These are phyloP conservation scores for Pelargonium citronellum DNA, from an alignment of 441 rosid genomes.

Conservation along the genomic window DNA sequence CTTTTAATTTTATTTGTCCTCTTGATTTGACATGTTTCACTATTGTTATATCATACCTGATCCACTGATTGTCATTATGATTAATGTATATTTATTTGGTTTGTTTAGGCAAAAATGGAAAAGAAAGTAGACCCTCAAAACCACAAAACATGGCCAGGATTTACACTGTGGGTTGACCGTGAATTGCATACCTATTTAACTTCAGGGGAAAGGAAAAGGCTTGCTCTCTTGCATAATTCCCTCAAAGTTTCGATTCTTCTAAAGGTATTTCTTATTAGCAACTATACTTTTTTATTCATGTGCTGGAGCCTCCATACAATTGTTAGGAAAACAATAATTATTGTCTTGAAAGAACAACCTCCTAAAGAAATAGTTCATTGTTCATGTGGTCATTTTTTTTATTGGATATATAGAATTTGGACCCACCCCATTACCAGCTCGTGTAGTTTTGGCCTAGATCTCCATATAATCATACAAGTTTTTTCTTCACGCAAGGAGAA, in stretches of 20 bases:
- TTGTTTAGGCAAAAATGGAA: slow-evolving; percentile 55
- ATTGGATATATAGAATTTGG: no score
- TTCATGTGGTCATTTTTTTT: no score
- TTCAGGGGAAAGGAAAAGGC: slow-evolving; percentile 68
- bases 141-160: slow-evolving; percentile 83
- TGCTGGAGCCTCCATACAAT: slow-evolving; percentile 4
- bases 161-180: slow-evolving; percentile 70
- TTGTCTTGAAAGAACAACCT: background rate
- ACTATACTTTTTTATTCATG: background rate
- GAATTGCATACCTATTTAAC: slow-evolving; percentile 81
- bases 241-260: slow-evolving; percentile 88
- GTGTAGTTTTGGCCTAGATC: no score
- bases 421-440: no score
- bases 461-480: no score
- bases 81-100: background rate
- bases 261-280: slow-evolving; percentile 43
- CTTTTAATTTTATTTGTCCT: background rate
- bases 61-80: background rate
- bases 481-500: no score
- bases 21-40: background rate
- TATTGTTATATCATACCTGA: background rate
- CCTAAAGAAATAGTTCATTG: no score
- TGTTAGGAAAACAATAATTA: background rate
- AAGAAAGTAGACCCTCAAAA: slow-evolving; percentile 56
- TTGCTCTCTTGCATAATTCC: slow-evolving; percentile 81